Evolutionary conservation across 2,329 filamentous ascomycete genomes (phyloP), one percentile per base, ranked within the genome.

Genomic region (Phialocephala sp.): DNA sequence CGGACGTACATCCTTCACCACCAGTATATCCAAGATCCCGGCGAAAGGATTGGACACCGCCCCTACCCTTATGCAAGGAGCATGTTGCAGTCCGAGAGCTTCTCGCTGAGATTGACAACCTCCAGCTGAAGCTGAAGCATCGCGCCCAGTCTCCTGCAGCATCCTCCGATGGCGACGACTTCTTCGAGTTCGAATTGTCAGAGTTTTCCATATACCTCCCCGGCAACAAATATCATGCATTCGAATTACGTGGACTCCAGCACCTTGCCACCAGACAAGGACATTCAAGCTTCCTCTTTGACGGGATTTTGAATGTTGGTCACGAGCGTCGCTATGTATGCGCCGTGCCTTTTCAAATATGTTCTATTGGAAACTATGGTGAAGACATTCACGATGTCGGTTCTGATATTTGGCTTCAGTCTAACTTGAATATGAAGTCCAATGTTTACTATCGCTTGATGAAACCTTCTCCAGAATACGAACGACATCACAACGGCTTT

Each of bases 341-440:
- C 55, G 77, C 75, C 0, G 79, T 91, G 0, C 78, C 81, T 0
- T 90, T 94, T 56, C 72, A 77, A 0, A 79, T 83, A 0, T 77
- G 91, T 1, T 88, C 89, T 0, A 83, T 95, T 12, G 90, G 87
- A 1, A 87, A 88, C 35, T 93, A 93, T 73, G 86, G 85, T 0
- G 74, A 82, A 1, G 73, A 80, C 0, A 72, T 80, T 8, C 75
- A 82, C 24, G 82, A 84, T 0, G 82, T 88, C 2, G 79, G 76
- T 2, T 80, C 80, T 9, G 78, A 84, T 18, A 81, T 93, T 1
- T 94, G 89, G 84, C 82, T 94, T 1, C 83, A 86, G 20, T 90
- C 90, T 0, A 58, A 69, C 0, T 60, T 78, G 0, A 84, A 85
- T 62, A 76, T 72, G 0, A 72, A 72, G 0, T 73, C 68, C 2